A percentile compares a stretch with the other conserved stretches of the same genome.
Evolutionary conservation across 345 rosid genomes (phyloP).

Genomic region (Gossypium ekmanianum): DNA sequence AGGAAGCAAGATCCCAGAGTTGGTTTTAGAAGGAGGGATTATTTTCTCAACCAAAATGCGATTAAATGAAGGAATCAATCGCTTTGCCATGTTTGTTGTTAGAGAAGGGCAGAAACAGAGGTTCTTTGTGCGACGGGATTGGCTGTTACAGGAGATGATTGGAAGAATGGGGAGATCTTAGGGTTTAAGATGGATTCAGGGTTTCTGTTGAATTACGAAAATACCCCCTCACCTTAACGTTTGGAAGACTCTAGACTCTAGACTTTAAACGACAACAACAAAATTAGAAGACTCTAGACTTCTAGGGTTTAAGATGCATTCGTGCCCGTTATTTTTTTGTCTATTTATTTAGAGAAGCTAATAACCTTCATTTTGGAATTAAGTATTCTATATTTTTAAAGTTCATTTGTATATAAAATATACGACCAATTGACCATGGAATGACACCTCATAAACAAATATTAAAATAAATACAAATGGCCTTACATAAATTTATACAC

Average conservation of each 20-base stretch:
- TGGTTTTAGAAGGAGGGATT: constrained; percentile 59
- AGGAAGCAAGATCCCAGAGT: constrained; percentile 67
- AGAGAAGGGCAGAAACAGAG: not conserved
- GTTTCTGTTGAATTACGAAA: not conserved
- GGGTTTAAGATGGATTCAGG: constrained; percentile 9
- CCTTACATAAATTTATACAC: too few species aligned
- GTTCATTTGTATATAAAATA: too few species aligned
- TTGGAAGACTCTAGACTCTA: too few species aligned
- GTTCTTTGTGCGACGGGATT: not conserved
- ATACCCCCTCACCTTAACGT: not conserved
- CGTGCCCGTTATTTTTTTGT: too few species aligned
- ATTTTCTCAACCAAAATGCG: constrained; percentile 75
- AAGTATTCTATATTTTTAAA: too few species aligned
- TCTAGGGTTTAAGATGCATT: too few species aligned
- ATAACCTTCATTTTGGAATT: too few species aligned
- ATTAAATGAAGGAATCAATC: constrained; percentile 66
- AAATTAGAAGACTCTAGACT: too few species aligned
- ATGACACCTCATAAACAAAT: too few species aligned
- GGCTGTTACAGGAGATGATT: not conserved
- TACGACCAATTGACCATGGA: too few species aligned
- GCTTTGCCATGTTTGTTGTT: constrained; percentile 55
- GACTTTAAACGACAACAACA: not conserved
- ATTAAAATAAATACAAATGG: too few species aligned
- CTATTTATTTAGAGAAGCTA: too few species aligned
- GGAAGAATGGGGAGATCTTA: not conserved